Evolutionary conservation across 257 asterid genomes (phyloP).

Genomic region (Asclepias syriaca): DNA sequence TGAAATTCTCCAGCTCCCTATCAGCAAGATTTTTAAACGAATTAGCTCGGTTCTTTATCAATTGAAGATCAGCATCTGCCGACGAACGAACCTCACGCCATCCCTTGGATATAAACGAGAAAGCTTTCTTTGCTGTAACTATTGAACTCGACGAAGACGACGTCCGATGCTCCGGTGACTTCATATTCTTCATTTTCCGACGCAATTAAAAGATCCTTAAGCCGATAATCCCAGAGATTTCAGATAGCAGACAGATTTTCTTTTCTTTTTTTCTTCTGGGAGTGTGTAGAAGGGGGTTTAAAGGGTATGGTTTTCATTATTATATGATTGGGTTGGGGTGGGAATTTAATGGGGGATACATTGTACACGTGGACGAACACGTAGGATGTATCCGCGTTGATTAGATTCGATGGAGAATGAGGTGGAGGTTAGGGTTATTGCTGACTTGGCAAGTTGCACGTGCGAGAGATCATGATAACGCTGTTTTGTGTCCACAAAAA

Average conservation of each 20-base stretch:
- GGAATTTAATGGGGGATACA: background rate
- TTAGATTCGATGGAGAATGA: slow-evolving; percentile 9
- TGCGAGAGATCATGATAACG: background rate
- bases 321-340: background rate
- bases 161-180: slow-evolving; percentile 60
- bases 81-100: slow-evolving; percentile 98
- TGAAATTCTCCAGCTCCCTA: slow-evolving; percentile 76
- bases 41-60: slow-evolving; percentile 78
- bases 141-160: slow-evolving; percentile 31
- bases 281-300: slow-evolving; percentile 5
- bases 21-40: slow-evolving; percentile 75
- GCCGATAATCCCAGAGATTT: background rate
- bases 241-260: background rate
- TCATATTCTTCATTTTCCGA: slow-evolving; percentile 35
- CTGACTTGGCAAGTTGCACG: background rate
- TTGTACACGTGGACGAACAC: slow-evolving; percentile 31
- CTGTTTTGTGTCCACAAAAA: too few relatives aligned
- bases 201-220: background rate
- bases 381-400: slow-evolving; percentile 28
- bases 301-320: slow-evolving; percentile 12
- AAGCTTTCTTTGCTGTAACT: slow-evolving; percentile 88
- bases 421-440: background rate
- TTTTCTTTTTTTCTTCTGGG: background rate
- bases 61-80: slow-evolving; percentile 87
- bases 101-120: slow-evolving; percentile 89